These are phyloP conservation scores for Rosa rugosa DNA, from an alignment of 306 rosid species.

Conservation along the genomic window DNA sequence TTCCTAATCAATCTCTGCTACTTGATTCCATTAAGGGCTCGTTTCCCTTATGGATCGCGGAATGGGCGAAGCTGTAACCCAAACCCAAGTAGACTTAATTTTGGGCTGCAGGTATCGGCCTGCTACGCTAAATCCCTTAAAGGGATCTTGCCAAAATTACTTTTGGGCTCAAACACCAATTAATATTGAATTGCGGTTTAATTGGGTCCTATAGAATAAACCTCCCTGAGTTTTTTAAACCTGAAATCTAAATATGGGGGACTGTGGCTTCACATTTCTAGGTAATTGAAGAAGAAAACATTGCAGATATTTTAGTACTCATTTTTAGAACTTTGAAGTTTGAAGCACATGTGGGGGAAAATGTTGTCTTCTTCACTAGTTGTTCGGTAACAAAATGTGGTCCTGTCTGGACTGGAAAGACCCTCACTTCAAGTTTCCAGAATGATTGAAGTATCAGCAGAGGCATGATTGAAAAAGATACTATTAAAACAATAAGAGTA, in stretches of 20 bases:
- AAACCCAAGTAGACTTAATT: no score
- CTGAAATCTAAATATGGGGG: neutral
- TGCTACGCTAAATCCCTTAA: no score
- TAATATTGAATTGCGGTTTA: neutral
- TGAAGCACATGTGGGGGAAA: neutral
- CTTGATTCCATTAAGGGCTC: no score
- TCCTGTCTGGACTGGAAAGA: neutral
- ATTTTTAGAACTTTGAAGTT: neutral
- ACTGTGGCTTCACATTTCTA: neutral
- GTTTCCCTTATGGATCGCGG: no score
- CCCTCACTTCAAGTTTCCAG: neutral
- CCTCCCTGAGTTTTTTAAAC: neutral
- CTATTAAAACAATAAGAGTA: neutral
- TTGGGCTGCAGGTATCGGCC: no score
- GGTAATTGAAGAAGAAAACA: neutral
- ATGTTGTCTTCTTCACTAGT: neutral
- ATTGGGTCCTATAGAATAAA: neutral
- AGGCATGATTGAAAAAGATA: neutral
- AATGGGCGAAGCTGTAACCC: no score
- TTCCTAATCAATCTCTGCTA: no score
- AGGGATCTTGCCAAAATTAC: no score
- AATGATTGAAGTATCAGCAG: neutral
- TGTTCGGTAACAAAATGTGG: neutral
- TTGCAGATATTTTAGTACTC: neutral
- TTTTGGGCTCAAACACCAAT: no score